A percentile compares a stretch with the other conserved stretches of the same genome.
Evolutionary conservation across 2,329 filamentous ascomycete species (phyloP).

Genomic region (Fusarium aywerte): DNA sequence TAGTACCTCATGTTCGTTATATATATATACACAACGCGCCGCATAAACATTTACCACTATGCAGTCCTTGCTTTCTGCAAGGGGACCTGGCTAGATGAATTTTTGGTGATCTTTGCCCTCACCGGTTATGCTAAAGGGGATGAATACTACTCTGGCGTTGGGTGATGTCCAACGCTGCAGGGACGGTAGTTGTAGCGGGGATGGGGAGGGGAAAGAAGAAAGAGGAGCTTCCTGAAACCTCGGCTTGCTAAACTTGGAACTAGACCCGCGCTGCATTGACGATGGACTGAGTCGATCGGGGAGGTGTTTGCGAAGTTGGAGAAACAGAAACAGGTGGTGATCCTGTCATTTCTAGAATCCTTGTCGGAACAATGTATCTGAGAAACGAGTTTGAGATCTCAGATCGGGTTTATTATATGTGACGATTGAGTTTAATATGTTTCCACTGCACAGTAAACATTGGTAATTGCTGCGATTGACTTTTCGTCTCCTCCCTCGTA

Average conservation of each 20-base stretch:
- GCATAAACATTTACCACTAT: constrained; percentile 21
- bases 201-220: background rate
- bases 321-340: no score
- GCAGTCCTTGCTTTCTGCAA: background rate
- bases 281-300: background rate
- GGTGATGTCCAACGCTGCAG: background rate
- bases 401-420: background rate
- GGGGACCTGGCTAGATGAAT: background rate
- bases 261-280: constrained; percentile 22
- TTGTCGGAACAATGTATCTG: background rate
- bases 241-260: constrained; percentile 23
- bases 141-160: background rate
- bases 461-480: background rate
- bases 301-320: background rate
- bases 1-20: constrained; percentile 5
- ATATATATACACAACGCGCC: constrained; percentile 18
- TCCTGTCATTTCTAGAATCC: background rate
- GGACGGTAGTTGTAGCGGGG: constrained; percentile 21
- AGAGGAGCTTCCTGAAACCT: constrained; percentile 17
- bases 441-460: no score
- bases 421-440: background rate
- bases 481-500: background rate
- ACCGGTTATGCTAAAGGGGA: background rate
- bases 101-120: constrained; percentile 14
- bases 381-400: background rate